Evolutionary conservation across 2,329 filamentous ascomycete species (phyloP).

Genomic region (Acarospora socialis): DNA sequence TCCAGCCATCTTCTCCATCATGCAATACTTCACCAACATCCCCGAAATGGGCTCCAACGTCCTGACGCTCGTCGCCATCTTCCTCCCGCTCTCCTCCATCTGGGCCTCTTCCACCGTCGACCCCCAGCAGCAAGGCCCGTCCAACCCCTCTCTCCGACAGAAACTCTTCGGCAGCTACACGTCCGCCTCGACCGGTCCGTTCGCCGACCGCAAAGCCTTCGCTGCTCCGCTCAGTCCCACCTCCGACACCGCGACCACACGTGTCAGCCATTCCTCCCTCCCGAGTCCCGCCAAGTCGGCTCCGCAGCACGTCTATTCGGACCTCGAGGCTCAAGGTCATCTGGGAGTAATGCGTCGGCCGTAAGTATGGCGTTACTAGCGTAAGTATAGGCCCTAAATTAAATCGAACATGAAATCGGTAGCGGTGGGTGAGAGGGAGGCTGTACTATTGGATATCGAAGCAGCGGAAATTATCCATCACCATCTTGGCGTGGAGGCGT

Average conservation of each 20-base stretch:
- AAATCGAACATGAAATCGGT: no score
- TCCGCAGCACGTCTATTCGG: conserved; percentile 2
- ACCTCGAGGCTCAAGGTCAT: conserved; percentile 12
- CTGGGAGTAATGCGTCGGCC: no score
- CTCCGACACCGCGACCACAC: conserved; percentile 5
- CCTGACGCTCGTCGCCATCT: conserved; percentile 45
- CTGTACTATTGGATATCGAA: no score
- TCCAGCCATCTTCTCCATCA: conserved; percentile 44
- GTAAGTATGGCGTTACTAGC: no score
- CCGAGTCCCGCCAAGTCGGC: conserved; percentile 1
- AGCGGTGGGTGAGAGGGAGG: no score
- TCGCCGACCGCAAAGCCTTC: conserved; percentile 5
- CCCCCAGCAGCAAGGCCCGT: conserved; percentile 7
- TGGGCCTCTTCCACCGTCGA: conserved; percentile 40
- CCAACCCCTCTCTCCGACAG: conserved; percentile 1
- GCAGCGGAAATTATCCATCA: no score
- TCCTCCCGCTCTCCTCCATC: conserved; percentile 51
- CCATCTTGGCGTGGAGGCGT: no score
- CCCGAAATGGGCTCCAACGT: conserved; percentile 41
- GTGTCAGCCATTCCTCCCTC: neutral
- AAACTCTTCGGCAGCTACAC: conserved; percentile 4
- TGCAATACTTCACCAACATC: conserved; percentile 38
- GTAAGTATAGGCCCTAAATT: no score
- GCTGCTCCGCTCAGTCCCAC: conserved; percentile 10
- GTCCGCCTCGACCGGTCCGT: conserved; percentile 4